phyloP scores from a whole-genome alignment of 495 filamentous ascomycete species.

The Aspergillus ellipticus region DNA sequence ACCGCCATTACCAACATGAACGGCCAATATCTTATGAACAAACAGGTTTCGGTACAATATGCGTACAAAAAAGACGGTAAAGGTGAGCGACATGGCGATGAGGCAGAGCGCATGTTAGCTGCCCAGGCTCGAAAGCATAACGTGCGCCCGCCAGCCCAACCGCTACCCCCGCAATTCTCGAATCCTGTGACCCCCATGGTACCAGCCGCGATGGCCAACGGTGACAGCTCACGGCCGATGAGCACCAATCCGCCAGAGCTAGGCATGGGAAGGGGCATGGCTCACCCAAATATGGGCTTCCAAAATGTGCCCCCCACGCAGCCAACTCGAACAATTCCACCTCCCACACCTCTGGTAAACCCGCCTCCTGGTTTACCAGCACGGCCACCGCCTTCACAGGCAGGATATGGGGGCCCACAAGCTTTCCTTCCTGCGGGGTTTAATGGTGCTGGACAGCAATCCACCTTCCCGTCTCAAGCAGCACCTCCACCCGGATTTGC shows the following conservation, averaged over 20 bases:
- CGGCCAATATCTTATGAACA: conserved; percentile 95
- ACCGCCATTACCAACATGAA: conserved; percentile 91
- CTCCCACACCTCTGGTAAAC: conserved; percentile 49
- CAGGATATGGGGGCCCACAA: conserved; percentile 72
- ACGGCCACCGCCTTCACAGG: conserved; percentile 73
- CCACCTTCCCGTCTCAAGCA: conserved; percentile 35
- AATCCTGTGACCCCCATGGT: conserved; percentile 37
- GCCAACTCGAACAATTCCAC: conserved; percentile 35
- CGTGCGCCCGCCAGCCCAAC: conserved; percentile 67
- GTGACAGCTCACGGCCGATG: conserved; percentile 43
- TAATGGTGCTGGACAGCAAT: conserved; percentile 42
- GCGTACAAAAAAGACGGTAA: conserved; percentile 99
- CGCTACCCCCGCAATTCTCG: conserved; percentile 48
- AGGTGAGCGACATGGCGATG: conserved; percentile 91
- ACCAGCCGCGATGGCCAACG: conserved; percentile 54
- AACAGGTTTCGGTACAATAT: conserved; percentile 92
- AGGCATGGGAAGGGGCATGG: conserved; percentile 31
- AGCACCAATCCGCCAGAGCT: conserved; percentile 34
- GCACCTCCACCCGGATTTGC: conserved; percentile 55
- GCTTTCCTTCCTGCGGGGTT: conserved; percentile 59
- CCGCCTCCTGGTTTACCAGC: conserved; percentile 76
- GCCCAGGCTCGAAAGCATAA: conserved; percentile 93
- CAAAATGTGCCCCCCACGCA: conserved; percentile 40
- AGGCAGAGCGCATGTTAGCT: conserved; percentile 89
- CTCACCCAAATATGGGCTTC: conserved; percentile 32